A percentile compares a stretch with the other conserved stretches of the same genome.
Conservation (phyloP, 768 basidiomycete species). For the Leucosporidium scottii region DNA sequence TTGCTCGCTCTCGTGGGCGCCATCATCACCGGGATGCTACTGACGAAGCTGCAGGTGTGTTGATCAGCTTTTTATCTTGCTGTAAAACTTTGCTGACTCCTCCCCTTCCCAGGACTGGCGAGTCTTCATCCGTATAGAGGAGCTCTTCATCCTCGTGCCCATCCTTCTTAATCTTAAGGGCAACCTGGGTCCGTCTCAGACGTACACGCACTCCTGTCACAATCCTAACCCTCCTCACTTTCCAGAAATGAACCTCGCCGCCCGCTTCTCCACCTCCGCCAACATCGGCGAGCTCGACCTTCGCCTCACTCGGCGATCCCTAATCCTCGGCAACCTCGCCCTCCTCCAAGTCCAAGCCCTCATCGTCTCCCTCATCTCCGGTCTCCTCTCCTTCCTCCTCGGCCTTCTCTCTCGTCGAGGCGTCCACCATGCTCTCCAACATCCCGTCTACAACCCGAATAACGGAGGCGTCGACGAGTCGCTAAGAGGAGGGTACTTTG, state of each 20-base stretch:
- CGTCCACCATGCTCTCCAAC: conserved; percentile 28
- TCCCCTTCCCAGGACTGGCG: conserved; percentile 62
- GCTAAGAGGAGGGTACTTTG: conserved; percentile 42
- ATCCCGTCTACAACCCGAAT: conserved; percentile 18
- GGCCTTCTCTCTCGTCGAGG: conserved; percentile 46
- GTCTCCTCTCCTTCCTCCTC: conserved; percentile 65
- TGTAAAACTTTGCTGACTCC: neutral
- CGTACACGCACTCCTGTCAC: neutral
- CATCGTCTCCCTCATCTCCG: conserved; percentile 78
- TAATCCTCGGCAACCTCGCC: conserved; percentile 73
- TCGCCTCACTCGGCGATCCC: conserved; percentile 52
- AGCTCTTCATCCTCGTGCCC: conserved; percentile 93
- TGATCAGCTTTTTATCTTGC: accelerated
- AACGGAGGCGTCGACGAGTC: conserved; percentile 24
- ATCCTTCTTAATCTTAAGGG: conserved; percentile 92
- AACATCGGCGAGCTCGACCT: conserved; percentile 88
- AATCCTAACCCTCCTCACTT: neutral
- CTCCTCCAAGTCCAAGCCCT: conserved; percentile 90
- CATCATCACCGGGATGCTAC: conserved; percentile 80
- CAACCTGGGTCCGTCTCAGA: conserved; percentile 37
- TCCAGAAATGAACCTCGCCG: conserved; percentile 96
- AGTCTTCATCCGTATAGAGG: conserved; percentile 82
- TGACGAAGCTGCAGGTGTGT: conserved; percentile 76
- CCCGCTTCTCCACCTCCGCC: conserved; percentile 83
- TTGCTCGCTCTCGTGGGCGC: conserved; percentile 74